phyloP scores from a whole-genome alignment of 2,329 filamentous ascomycete species.

The Penicillium rolfsii region DNA sequence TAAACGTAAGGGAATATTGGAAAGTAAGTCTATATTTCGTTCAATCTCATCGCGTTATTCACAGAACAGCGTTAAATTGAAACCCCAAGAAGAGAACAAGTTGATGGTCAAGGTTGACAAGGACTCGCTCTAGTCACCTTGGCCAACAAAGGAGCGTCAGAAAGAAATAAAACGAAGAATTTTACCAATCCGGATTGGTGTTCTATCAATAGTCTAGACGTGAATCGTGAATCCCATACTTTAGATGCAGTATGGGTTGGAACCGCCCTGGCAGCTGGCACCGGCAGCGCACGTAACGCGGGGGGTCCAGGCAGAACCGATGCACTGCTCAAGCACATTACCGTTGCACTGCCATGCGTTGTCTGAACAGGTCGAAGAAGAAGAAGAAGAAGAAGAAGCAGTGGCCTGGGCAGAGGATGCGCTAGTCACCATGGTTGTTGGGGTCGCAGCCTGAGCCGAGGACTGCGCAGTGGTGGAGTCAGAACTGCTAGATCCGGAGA shows the following conservation, averaged over 20 bases:
- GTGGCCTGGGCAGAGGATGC: background rate
- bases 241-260: conserved; percentile 1
- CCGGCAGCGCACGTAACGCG: conserved; percentile 1
- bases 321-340: conserved; percentile 5
- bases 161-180: background rate
- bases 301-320: conserved; percentile 2
- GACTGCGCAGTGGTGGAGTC: background rate
- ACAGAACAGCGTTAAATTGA: background rate
- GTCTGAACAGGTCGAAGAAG: background rate
- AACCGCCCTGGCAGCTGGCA: conserved; percentile 4
- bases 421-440: background rate
- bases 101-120: background rate
- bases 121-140: background rate
- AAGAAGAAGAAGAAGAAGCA: background rate
- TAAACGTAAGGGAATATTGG: no score
- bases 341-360: conserved; percentile 4
- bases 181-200: conserved; percentile 1
- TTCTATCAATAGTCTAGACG: background rate
- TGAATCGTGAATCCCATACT: background rate
- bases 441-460: background rate
- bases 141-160: background rate
- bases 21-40: background rate
- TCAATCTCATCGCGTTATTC: background rate
- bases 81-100: background rate
- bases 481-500: background rate